Conservation (phyloP, 75 land plant species). For the Sequoia sempervirens region DNA sequence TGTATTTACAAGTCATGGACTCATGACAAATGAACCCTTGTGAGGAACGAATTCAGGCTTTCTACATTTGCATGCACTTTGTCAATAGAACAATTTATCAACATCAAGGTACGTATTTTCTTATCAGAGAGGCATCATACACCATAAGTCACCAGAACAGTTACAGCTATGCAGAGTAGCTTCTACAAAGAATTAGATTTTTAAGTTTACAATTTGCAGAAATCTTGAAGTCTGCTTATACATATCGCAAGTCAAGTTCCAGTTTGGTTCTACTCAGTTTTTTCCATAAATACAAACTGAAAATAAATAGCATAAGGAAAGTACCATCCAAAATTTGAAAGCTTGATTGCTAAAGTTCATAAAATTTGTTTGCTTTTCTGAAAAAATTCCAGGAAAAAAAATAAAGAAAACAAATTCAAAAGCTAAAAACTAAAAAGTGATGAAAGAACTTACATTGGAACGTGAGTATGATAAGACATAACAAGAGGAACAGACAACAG, state of each 20-base stretch:
- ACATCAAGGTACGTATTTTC: neutral
- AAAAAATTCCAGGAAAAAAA: neutral
- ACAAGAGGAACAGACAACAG: constrained; percentile 82
- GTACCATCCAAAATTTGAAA: neutral
- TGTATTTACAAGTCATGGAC: neutral
- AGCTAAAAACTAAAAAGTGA: neutral
- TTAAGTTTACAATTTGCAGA: neutral
- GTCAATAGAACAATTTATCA: neutral
- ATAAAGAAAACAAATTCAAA: too few species aligned
- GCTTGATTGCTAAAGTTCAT: neutral
- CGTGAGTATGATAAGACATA: constrained; percentile 99
- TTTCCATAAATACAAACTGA: neutral
- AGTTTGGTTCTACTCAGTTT: neutral
- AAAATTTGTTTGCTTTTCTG: neutral
- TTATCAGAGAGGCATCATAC: neutral
- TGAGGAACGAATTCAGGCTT: neutral
- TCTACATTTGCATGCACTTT: neutral
- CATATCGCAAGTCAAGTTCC: neutral
- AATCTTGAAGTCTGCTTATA: neutral
- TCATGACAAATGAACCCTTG: neutral
- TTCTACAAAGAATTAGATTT: neutral
- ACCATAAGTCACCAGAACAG: neutral
- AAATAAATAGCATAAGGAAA: neutral
- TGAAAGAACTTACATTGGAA: constrained; percentile 76
- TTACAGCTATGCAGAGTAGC: neutral